Percentiles rank a stretch among this genome's conserved stretches.
These are phyloP conservation scores for Cordyceps farinosa DNA, from an alignment of 2,329 filamentous ascomycete species.

Conservation along the genomic window DNA sequence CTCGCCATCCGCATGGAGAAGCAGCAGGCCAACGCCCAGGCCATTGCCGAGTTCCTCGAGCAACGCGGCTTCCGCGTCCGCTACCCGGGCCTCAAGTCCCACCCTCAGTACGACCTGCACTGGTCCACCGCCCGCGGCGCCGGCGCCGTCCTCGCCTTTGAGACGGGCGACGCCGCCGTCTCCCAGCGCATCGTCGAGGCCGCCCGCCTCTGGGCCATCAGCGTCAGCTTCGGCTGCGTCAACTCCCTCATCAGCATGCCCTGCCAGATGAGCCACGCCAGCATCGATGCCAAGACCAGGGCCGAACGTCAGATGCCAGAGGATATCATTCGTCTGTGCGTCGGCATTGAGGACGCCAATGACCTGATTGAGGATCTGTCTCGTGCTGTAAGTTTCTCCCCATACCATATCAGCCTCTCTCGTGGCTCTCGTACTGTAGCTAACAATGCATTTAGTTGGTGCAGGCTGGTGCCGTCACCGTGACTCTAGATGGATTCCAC, in stretches of 20 bases:
- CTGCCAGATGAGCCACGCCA: slow-evolving; percentile 98
- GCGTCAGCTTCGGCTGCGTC: slow-evolving; percentile 95
- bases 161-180: slow-evolving; percentile 80
- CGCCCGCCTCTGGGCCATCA: slow-evolving; percentile 88
- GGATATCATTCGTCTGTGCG: slow-evolving; percentile 91
- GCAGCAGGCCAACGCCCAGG: slow-evolving; percentile 88
- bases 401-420: neutral
- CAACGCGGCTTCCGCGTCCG: slow-evolving; percentile 88
- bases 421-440: slow-evolving; percentile 3
- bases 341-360: slow-evolving; percentile 89
- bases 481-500: slow-evolving; percentile 78
- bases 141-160: slow-evolving; percentile 91
- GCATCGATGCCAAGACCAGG: slow-evolving; percentile 92
- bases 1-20: slow-evolving; percentile 98
- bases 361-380: slow-evolving; percentile 92
- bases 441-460: slow-evolving; percentile 61
- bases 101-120: slow-evolving; percentile 94
- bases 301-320: slow-evolving; percentile 89
- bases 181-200: slow-evolving; percentile 94
- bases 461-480: slow-evolving; percentile 86
- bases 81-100: slow-evolving; percentile 89
- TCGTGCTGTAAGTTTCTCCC: slow-evolving; percentile 67
- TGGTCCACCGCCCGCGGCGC: slow-evolving; percentile 93
- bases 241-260: slow-evolving; percentile 99
- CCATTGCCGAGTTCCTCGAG: slow-evolving; percentile 90